Evolutionary conservation across 176 grass and related monocot species (phyloP), one percentile per base, ranked within the genome.

Genomic region (Ensete ventricosum): DNA sequence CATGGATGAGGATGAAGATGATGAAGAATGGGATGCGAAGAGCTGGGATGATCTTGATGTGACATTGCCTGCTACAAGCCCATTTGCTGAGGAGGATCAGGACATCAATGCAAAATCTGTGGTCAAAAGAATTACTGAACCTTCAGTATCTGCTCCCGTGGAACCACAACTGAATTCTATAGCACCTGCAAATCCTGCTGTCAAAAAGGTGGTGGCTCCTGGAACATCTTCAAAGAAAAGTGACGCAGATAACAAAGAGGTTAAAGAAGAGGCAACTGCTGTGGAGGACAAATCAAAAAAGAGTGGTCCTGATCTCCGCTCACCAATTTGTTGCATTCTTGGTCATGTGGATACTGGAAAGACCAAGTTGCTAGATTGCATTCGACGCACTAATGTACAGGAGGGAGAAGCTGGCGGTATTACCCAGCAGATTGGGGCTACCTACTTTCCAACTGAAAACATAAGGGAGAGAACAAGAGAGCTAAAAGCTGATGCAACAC

Each of bases 21-120:
- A 92, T 58, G 90, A 93, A 51, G 94, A 93, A 57, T 98, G 94
- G 94, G 94, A 98, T 83, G 94, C 90, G 23, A 98, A 98, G 82
- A 98, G 94, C 64, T 98, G 90, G 90, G 94, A 98, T 73, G 88
- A 93, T 80, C 83, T 93, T 48, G 94, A 98, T 87, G 90, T 98
- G 53, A 91, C 77, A 78, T 90, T 98, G 75, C 84, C 86, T 9
- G 67, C 74, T 25, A 78, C 72, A 71, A 93, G 70, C 69, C 75
- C 79, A 55, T 93, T 93, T 57, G 90, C 79, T 76, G 86, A 91
- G 74, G 90, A 98, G 83, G 94, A 97, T 49, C 71, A 77, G 24
- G 85, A 83, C 54, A 77, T 50, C n/a, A 58, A 12, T 65, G 79
- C 64, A 21, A 96, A 96, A 49, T 76, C 84, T 43, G 34, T 43